Conservation (phyloP, 306 rosid species). For the Corylus americana region DNA sequence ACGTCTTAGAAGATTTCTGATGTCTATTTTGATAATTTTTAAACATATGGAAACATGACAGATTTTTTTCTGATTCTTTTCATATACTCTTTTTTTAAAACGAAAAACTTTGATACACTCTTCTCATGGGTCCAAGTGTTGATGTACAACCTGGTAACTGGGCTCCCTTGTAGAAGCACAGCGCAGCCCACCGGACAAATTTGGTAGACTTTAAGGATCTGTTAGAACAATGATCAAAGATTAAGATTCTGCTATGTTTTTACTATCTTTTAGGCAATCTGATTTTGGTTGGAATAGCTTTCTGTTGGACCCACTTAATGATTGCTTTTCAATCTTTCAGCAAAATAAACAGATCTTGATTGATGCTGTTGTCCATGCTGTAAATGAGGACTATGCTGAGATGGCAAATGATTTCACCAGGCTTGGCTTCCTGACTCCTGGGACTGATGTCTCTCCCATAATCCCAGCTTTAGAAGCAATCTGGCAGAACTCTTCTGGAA, state of each 20-base stretch:
- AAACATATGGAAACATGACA: not conserved
- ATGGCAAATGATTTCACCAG: constrained; percentile 99
- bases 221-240: not conserved
- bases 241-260: constrained; percentile 1
- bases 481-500: constrained; percentile 99
- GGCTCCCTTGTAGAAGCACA: not conserved
- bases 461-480: constrained; percentile 96
- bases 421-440: constrained; percentile 95
- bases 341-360: constrained; percentile 92
- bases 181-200: not conserved
- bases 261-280: constrained; percentile 4
- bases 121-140: not conserved
- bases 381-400: constrained; percentile 94
- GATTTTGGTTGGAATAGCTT: not conserved
- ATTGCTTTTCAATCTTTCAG: constrained; percentile 53
- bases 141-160: not conserved
- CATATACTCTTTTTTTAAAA: not conserved
- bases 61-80: not conserved
- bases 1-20: not conserved
- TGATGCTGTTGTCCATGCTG: constrained; percentile 99
- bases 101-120: not conserved
- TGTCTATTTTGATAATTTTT: not conserved
- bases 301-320: constrained; percentile 21
- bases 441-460: constrained; percentile 94
- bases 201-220: not conserved